These are phyloP conservation scores for Cucurbita pepo DNA, from an alignment of 306 rosid genomes.

Conservation along the genomic window DNA sequence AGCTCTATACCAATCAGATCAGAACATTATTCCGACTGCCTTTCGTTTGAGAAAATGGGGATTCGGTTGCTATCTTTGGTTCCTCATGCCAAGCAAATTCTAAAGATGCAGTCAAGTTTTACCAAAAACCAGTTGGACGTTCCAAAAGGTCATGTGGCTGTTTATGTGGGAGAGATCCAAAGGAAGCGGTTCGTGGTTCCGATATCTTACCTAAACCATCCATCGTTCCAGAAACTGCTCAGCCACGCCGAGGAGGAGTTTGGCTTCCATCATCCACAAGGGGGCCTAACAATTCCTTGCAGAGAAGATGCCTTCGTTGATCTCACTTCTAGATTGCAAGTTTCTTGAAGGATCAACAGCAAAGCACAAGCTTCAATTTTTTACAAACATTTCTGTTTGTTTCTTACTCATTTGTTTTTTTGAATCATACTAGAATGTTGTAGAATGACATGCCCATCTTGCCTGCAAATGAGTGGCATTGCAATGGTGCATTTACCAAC, in stretches of 20 bases:
- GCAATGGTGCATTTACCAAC: background rate
- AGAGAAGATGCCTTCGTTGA: conserved; percentile 17
- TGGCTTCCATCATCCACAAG: conserved; percentile 29
- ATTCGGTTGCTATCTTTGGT: background rate
- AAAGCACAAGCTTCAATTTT: background rate
- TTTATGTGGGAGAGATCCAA: conserved; percentile 4
- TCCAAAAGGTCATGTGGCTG: background rate
- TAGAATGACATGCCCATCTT: background rate
- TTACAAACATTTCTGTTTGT: background rate
- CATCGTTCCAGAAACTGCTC: conserved; percentile 8
- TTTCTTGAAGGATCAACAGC: background rate
- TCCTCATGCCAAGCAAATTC: background rate
- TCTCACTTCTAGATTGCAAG: conserved; percentile 20
- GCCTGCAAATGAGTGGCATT: background rate
- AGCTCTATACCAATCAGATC: background rate
- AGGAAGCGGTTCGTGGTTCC: background rate
- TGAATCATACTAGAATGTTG: background rate
- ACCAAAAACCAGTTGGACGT: background rate
- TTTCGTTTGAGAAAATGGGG: background rate
- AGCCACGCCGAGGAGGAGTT: conserved; percentile 24
- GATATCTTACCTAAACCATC: conserved; percentile 15
- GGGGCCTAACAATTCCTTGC: conserved; percentile 40
- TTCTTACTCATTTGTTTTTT: background rate
- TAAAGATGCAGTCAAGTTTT: background rate
- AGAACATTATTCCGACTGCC: background rate